Conservation (phyloP, 257 asterid species). For the Rauvolfia tetraphylla region DNA sequence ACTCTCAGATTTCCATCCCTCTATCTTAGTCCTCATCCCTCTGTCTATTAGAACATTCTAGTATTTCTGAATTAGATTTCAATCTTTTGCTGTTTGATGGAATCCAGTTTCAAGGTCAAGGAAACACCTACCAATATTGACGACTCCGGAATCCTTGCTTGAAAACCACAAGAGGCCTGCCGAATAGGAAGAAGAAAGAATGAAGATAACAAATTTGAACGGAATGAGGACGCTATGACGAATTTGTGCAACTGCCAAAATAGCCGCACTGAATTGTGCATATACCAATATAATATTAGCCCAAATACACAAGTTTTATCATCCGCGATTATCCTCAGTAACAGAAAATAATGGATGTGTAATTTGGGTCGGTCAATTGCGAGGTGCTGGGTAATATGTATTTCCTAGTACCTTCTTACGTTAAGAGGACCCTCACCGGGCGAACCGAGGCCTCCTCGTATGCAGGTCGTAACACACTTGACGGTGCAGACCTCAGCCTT, state of each 20-base stretch:
- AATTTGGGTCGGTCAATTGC: too few relatives aligned
- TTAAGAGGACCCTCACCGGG: slow-evolving; percentile 97
- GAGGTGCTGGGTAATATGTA: too few relatives aligned
- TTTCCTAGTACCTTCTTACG: slow-evolving; percentile 47
- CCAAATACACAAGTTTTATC: too few relatives aligned
- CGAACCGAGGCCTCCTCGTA: slow-evolving; percentile 76
- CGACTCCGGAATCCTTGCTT: slow-evolving; percentile 81
- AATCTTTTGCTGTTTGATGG: neutral
- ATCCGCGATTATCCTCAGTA: too few relatives aligned
- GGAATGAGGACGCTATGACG: too few relatives aligned
- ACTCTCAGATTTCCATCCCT: too few relatives aligned
- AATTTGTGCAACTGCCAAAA: too few relatives aligned
- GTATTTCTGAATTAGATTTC: too few relatives aligned
- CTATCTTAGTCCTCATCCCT: neutral
- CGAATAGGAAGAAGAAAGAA: neutral
- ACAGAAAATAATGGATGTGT: too few relatives aligned
- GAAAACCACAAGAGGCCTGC: slow-evolving; percentile 87
- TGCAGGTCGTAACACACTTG: slow-evolving; percentile 74
- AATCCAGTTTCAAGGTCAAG: neutral
- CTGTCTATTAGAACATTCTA: neutral
- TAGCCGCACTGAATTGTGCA: too few relatives aligned
- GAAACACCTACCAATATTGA: slow-evolving; percentile 56
- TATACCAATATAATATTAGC: too few relatives aligned
- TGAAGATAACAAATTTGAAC: neutral
- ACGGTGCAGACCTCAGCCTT: slow-evolving; percentile 79